Conservation (phyloP, 1,284 basidiomycete species). For the Puccinia brachypodii region DNA sequence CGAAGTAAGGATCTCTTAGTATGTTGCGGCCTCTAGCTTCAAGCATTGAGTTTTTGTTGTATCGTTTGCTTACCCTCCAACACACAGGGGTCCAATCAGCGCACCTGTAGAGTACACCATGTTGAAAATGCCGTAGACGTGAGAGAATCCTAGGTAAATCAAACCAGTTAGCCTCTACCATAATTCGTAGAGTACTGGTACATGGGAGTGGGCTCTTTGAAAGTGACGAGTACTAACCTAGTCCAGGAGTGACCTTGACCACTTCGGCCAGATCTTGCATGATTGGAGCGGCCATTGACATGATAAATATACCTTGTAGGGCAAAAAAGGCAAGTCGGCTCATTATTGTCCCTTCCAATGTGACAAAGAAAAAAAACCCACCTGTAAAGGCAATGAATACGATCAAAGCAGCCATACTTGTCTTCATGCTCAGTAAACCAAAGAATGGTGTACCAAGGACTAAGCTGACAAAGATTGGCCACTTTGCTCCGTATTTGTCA, state of each 20-base stretch:
- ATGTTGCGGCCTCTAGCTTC: too few relatives aligned
- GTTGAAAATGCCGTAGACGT: slow-evolving; percentile 41
- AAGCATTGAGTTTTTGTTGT: neutral
- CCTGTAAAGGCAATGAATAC: neutral
- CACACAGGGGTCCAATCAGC: slow-evolving; percentile 31
- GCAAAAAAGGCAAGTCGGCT: neutral
- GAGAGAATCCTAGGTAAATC: slow-evolving; percentile 6
- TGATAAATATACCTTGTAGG: slow-evolving; percentile 2
- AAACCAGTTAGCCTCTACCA: neutral
- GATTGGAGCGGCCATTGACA: slow-evolving; percentile 3
- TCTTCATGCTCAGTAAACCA: neutral
- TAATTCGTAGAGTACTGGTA: neutral
- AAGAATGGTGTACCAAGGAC: slow-evolving; percentile 10
- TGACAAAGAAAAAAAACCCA: neutral
- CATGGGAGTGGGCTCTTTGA: too few relatives aligned
- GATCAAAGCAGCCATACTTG: slow-evolving; percentile 9
- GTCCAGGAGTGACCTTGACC: slow-evolving; percentile 13
- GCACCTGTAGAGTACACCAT: slow-evolving; percentile 21
- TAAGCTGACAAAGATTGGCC: neutral
- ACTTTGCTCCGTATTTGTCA: slow-evolving; percentile 18
- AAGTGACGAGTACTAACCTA: slow-evolving; percentile 4
- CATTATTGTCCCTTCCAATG: neutral
- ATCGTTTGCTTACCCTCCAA: slow-evolving; percentile 27
- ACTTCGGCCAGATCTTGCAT: slow-evolving; percentile 34
- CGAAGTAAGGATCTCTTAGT: neutral